Evolutionary conservation across 768 basidiomycete genomes (phyloP).

Genomic region (Pholiota microspora): DNA sequence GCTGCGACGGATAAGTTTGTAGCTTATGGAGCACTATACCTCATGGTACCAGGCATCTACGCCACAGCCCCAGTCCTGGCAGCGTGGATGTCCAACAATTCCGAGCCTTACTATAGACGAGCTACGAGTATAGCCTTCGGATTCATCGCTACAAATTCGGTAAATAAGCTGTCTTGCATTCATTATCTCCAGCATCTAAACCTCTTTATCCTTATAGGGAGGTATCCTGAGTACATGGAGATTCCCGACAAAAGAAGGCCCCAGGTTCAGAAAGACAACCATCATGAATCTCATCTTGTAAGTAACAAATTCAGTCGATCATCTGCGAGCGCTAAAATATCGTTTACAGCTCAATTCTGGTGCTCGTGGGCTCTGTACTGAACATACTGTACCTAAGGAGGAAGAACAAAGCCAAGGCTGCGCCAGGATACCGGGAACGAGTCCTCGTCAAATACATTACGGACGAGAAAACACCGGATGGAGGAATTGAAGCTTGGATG

Average conservation of each 20-base stretch:
- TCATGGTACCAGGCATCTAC: slow-evolving; percentile 34
- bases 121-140: slow-evolving; percentile 33
- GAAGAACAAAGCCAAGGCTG: slow-evolving; percentile 25
- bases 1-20: slow-evolving; percentile 23
- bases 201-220: slow-evolving; percentile 22
- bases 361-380: slow-evolving; percentile 21
- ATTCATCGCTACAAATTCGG: slow-evolving; percentile 34
- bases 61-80: slow-evolving; percentile 25
- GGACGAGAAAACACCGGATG: slow-evolving; percentile 24
- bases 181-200: slow-evolving; percentile 14
- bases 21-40: slow-evolving; percentile 32
- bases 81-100: slow-evolving; percentile 38
- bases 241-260: slow-evolving; percentile 36
- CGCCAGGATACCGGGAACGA: slow-evolving; percentile 20
- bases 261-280: slow-evolving; percentile 32
- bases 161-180: slow-evolving; percentile 17
- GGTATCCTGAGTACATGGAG: slow-evolving; percentile 40
- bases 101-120: slow-evolving; percentile 34
- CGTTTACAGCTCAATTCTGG: slow-evolving; percentile 22
- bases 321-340: neutral
- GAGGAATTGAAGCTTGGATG: slow-evolving; percentile 28
- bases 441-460: slow-evolving; percentile 26
- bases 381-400: slow-evolving; percentile 27
- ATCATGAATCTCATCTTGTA: slow-evolving; percentile 36
- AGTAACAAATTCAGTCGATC: slow-evolving; percentile 11